Conservation (phyloP, 306 rosid species). For the Quercus aquifolioides region DNA sequence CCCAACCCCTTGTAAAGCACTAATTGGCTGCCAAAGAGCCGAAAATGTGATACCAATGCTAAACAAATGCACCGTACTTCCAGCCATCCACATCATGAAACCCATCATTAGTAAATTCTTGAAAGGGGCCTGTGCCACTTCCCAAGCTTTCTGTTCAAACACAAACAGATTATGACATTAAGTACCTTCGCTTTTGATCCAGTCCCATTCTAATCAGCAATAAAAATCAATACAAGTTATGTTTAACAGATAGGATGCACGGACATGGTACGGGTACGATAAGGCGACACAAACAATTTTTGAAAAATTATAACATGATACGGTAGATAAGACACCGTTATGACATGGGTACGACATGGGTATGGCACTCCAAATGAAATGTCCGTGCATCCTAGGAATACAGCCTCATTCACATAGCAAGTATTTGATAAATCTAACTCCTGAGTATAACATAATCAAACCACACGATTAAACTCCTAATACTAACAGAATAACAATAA, state of each 20-base stretch:
- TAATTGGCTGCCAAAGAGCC: slow-evolving; percentile 98
- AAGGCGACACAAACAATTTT: too few species aligned
- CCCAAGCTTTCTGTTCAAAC: slow-evolving; percentile 94
- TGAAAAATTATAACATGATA: too few species aligned
- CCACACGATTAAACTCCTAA: too few species aligned
- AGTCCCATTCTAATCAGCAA: background rate
- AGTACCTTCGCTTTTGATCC: background rate
- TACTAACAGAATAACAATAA: too few species aligned
- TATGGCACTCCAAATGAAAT: too few species aligned
- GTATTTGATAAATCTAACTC: background rate
- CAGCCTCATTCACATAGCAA: background rate
- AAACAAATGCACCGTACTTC: slow-evolving; percentile 87
- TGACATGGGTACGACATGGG: too few species aligned
- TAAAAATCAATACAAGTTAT: background rate
- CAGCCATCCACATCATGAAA: slow-evolving; percentile 99
- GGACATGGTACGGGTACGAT: too few species aligned
- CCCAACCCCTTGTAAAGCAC: slow-evolving; percentile 90
- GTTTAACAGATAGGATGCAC: background rate
- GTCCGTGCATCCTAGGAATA: too few species aligned
- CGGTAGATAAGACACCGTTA: too few species aligned
- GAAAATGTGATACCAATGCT: slow-evolving; percentile 98
- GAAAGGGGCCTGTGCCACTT: slow-evolving; percentile 95
- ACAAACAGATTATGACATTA: slow-evolving; percentile 1
- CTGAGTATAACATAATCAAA: background rate
- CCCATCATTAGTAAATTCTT: slow-evolving; percentile 99